A percentile compares a stretch with the other conserved stretches of the same genome.
These are phyloP conservation scores for Colletotrichum sp. DNA, from an alignment of 2,329 filamentous ascomycete genomes.

Conservation along the genomic window DNA sequence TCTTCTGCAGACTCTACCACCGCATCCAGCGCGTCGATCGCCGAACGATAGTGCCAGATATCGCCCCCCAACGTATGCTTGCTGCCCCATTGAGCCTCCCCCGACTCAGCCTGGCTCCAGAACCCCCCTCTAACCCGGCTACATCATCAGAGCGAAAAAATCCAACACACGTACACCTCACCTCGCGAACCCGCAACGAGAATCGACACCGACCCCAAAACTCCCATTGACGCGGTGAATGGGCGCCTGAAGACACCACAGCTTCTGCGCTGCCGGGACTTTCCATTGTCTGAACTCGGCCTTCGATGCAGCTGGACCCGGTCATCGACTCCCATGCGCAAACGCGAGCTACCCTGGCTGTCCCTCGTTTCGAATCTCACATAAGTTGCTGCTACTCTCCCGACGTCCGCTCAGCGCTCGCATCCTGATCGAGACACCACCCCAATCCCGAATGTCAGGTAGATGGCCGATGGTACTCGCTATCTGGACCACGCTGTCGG, in stretches of 20 bases:
- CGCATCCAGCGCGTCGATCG: neutral
- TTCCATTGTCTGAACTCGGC: slow-evolving; percentile 3
- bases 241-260: slow-evolving; percentile 11
- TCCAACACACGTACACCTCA: neutral
- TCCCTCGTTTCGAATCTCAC: slow-evolving; percentile 35
- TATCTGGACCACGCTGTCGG: slow-evolving; percentile 64
- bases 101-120: neutral
- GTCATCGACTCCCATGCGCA: slow-evolving; percentile 38
- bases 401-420: neutral
- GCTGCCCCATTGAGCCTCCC: neutral
- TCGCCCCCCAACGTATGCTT: slow-evolving; percentile 7
- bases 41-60: neutral
- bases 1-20: slow-evolving; percentile 17
- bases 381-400: slow-evolving; percentile 29
- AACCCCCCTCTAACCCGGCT: slow-evolving; percentile 1
- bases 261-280: slow-evolving; percentile 6
- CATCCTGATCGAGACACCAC: slow-evolving; percentile 19
- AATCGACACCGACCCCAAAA: neutral
- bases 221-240: slow-evolving; percentile 10
- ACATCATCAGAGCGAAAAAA: slow-evolving; percentile 5
- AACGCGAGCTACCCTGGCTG: slow-evolving; percentile 38
- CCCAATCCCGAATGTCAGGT: slow-evolving; percentile 42
- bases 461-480: slow-evolving; percentile 74
- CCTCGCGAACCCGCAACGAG: neutral
- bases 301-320: slow-evolving; percentile 22